Evolutionary conservation across 495 filamentous ascomycete species (phyloP).

Genomic region (Aspergillus leporis): DNA sequence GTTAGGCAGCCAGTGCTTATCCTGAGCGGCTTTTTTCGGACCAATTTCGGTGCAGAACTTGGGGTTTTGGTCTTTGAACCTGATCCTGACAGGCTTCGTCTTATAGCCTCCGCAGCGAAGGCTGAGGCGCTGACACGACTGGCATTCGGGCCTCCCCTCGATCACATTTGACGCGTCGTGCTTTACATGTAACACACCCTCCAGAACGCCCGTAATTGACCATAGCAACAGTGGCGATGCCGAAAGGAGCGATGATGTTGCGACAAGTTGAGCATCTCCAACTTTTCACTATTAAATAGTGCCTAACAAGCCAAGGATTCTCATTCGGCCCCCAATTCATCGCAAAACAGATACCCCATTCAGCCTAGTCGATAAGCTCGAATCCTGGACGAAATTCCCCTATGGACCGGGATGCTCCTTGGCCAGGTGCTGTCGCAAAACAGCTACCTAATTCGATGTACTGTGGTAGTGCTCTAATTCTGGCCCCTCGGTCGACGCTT

Average conservation of each 20-base stretch:
- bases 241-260: slow-evolving; percentile 7
- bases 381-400: too few relatives aligned
- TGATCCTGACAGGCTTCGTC: slow-evolving; percentile 5
- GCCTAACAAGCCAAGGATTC: too few relatives aligned
- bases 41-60: slow-evolving; percentile 15
- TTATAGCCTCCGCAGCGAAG: slow-evolving; percentile 13
- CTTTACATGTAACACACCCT: slow-evolving; percentile 32
- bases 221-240: slow-evolving; percentile 13
- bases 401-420: too few relatives aligned
- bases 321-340: too few relatives aligned
- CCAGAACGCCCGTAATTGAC: slow-evolving; percentile 21
- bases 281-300: too few relatives aligned
- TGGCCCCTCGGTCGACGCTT: too few relatives aligned
- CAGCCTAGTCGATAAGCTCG: too few relatives aligned
- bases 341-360: too few relatives aligned
- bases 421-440: too few relatives aligned
- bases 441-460: too few relatives aligned
- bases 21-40: background rate
- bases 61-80: slow-evolving; percentile 18
- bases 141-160: slow-evolving; percentile 25
- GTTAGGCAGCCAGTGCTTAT: background rate
- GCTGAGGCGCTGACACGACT: slow-evolving; percentile 13
- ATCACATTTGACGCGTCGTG: slow-evolving; percentile 31
- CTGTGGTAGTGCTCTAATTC: too few relatives aligned
- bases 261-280: background rate